phyloP scores from a whole-genome alignment of 768 basidiomycete genomes.

The Mycena latifolia region DNA sequence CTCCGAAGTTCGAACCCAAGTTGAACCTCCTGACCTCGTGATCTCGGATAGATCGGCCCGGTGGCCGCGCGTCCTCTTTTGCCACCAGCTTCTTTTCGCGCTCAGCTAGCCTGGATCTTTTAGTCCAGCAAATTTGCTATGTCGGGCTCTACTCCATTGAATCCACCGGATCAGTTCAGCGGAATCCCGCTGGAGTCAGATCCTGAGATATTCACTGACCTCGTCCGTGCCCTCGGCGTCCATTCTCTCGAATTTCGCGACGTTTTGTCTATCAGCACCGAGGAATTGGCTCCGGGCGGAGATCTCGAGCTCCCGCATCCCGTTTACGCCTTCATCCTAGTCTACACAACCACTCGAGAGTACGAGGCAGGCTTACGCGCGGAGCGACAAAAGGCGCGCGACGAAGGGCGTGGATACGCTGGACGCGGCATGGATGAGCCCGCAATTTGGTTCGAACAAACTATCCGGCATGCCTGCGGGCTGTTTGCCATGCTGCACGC shows the following conservation, averaged over 20 bases:
- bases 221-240: conserved; percentile 31
- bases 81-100: too few relatives aligned
- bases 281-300: conserved; percentile 19
- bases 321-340: conserved; percentile 30
- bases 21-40: too few relatives aligned
- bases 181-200: conserved; percentile 37
- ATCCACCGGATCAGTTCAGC: conserved; percentile 19
- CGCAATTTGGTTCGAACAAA: conserved; percentile 36
- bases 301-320: conserved; percentile 22
- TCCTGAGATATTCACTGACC: conserved; percentile 36
- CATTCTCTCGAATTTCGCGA: conserved; percentile 33
- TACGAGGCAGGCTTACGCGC: conserved; percentile 28
- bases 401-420: conserved; percentile 29
- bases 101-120: too few relatives aligned
- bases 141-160: too few relatives aligned
- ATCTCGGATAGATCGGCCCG: too few relatives aligned
- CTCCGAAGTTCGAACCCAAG: too few relatives aligned
- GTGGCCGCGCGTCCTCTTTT: too few relatives aligned
- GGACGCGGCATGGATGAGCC: conserved; percentile 30
- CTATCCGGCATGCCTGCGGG: conserved; percentile 34
- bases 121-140: too few relatives aligned
- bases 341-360: conserved; percentile 26
- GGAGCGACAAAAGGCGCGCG: conserved; percentile 25
- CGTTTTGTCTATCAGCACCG: conserved; percentile 25
- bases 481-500: conserved; percentile 36